A percentile compares a stretch with the other conserved stretches of the same genome.
Conservation (phyloP, 108 stramenopile genomes). For the Chaetoceros tenuissimus region DNA sequence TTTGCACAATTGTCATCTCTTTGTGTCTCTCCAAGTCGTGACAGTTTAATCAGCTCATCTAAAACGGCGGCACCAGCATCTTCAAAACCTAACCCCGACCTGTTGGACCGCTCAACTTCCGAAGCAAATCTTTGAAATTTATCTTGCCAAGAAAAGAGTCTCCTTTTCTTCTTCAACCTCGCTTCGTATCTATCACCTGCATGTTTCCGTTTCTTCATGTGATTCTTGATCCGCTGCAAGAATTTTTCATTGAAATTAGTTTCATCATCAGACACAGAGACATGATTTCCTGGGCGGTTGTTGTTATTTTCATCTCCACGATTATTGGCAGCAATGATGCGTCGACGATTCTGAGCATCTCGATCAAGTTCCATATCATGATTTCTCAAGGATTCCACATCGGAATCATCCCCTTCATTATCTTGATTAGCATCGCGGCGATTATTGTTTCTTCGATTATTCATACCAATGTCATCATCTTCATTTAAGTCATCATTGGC, state of each 20-base stretch:
- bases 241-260: background rate
- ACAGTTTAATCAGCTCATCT: background rate
- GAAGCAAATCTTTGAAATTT: background rate
- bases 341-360: background rate
- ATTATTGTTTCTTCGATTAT: background rate
- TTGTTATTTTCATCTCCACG: too few species aligned
- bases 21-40: background rate
- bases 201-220: background rate
- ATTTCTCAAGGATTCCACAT: background rate
- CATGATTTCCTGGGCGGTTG: constrained; percentile 8
- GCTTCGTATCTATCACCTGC: background rate
- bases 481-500: constrained; percentile 7
- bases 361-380: too few species aligned
- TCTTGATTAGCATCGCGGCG: background rate
- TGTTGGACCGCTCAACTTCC: background rate
- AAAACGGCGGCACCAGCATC: background rate
- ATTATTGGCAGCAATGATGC: background rate
- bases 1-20: too few species aligned
- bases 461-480: background rate
- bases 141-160: background rate
- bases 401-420: background rate
- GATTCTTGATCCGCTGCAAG: background rate
- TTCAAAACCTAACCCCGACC: background rate
- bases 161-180: background rate
- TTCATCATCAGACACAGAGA: constrained; percentile 47